These are phyloP conservation scores for Vitellaria paradoxa DNA, from an alignment of 179 eudicot species.

Conservation along the genomic window DNA sequence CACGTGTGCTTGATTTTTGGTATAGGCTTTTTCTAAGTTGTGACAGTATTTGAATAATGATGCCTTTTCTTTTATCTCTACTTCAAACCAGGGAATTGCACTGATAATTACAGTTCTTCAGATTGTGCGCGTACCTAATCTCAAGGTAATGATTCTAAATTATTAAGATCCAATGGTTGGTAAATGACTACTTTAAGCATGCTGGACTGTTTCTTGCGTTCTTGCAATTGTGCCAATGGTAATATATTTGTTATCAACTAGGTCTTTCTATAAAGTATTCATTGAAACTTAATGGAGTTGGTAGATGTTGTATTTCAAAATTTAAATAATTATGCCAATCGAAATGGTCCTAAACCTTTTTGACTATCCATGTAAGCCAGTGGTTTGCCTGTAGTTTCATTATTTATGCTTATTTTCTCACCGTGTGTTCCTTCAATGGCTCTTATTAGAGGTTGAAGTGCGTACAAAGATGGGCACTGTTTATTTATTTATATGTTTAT, in stretches of 20 bases:
- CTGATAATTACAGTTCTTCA: conserved; percentile 82
- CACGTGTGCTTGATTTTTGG: background rate
- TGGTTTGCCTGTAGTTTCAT: too few species aligned
- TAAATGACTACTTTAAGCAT: background rate
- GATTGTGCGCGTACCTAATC: conserved; percentile 81
- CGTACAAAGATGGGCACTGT: too few species aligned
- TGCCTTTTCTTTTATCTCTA: conserved; percentile 5
- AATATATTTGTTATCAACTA: background rate
- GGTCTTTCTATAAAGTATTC: background rate
- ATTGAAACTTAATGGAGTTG: background rate
- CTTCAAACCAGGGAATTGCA: conserved; percentile 71
- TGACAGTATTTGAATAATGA: background rate
- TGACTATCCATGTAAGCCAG: too few species aligned
- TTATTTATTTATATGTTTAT: too few species aligned
- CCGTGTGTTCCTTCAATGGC: too few species aligned
- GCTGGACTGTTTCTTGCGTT: background rate
- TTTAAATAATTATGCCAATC: background rate
- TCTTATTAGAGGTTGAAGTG: too few species aligned
- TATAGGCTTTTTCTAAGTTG: background rate
- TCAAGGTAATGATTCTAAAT: conserved; percentile 53
- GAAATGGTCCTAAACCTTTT: too few species aligned
- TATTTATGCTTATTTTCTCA: too few species aligned
- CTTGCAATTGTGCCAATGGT: background rate
- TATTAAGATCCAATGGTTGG: background rate
- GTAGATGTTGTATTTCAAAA: background rate